These are phyloP conservation scores for Ministeria vibrans DNA, from an alignment of 78 protist species.

Conservation along the genomic window DNA sequence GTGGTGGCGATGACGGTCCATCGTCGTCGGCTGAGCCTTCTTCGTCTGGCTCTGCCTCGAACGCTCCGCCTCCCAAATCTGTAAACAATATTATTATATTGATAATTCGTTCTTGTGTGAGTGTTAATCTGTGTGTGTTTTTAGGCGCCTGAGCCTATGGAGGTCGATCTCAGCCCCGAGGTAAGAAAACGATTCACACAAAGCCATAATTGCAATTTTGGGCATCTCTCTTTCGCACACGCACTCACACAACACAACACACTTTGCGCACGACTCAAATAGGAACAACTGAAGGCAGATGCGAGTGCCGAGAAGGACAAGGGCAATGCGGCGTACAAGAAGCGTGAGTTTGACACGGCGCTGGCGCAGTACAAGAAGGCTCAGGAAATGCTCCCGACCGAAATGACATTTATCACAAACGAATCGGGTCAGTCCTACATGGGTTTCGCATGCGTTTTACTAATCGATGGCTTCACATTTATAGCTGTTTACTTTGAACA, in stretches of 20 bases:
- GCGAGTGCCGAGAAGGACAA: not conserved
- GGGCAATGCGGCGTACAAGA: conserved; percentile 25
- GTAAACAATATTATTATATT: no score
- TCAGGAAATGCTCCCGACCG: conserved; percentile 8
- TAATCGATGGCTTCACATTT: no score
- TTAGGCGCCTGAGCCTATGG: no score
- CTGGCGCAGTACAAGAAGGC: conserved; percentile 19
- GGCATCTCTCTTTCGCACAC: not conserved
- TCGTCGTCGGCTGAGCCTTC: no score
- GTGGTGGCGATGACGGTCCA: not conserved
- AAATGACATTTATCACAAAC: not conserved
- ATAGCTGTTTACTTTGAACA: no score
- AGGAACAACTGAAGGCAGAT: not conserved
- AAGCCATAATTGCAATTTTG: not conserved
- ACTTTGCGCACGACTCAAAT: not conserved
- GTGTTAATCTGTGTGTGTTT: no score
- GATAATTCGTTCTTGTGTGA: no score
- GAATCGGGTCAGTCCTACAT: not conserved
- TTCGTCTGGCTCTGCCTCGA: no score
- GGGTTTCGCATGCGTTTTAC: no score
- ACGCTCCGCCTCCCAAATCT: no score
- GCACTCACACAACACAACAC: not conserved
- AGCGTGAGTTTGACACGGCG: conserved; percentile 12
- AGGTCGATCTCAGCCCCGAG: not conserved
- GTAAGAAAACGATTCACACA: not conserved